Percentiles rank a stretch among this genome's conserved stretches.
These are phyloP conservation scores for Ajuga chamaepitys DNA, from an alignment of 257 asterid genomes.

Conservation along the genomic window DNA sequence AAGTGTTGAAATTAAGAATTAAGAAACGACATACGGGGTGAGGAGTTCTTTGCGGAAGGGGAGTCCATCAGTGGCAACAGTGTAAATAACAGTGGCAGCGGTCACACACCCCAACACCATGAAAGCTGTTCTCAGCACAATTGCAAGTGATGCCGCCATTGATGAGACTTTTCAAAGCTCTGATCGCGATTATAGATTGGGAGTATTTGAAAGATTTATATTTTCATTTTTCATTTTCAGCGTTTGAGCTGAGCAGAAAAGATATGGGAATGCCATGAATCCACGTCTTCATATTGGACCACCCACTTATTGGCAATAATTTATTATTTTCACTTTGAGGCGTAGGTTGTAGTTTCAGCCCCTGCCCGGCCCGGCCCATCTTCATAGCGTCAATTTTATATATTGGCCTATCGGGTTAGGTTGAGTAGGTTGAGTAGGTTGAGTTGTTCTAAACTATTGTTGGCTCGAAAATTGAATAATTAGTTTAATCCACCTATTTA, in stretches of 20 bases:
- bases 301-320: background rate
- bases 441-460: too few species aligned
- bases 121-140: slow-evolving; percentile 46
- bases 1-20: background rate
- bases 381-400: too few species aligned
- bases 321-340: too few species aligned
- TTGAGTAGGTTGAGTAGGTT: too few species aligned
- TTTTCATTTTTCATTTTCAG: background rate
- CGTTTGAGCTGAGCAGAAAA: background rate
- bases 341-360: too few species aligned
- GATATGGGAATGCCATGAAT: slow-evolving; percentile 30
- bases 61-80: slow-evolving; percentile 56
- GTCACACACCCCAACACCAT: slow-evolving; percentile 41
- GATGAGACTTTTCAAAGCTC: slow-evolving; percentile 1
- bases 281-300: slow-evolving; percentile 32
- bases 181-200: background rate
- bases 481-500: too few species aligned
- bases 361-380: too few species aligned
- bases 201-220: background rate
- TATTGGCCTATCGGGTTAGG: too few species aligned
- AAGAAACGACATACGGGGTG: slow-evolving; percentile 47
- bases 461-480: too few species aligned
- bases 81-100: slow-evolving; percentile 52
- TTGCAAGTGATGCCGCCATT: slow-evolving; percentile 45
- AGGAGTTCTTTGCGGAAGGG: slow-evolving; percentile 73